Base-by-base conservation (phyloP, 1,284 basidiomycete species). In the Austroboletus niveus region DNA sequence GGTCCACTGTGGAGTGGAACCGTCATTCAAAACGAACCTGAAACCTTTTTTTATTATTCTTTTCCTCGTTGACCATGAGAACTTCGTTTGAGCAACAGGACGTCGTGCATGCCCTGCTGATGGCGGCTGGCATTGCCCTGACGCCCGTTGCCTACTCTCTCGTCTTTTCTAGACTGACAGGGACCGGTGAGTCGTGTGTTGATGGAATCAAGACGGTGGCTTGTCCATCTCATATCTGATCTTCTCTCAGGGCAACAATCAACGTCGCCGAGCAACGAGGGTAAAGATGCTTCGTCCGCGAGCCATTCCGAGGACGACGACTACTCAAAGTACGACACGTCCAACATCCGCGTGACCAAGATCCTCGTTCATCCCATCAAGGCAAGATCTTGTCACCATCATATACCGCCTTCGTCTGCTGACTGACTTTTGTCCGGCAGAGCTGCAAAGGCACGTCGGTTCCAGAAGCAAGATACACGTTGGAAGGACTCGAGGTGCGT, bases 301-400 rank as follows among this genome's bases (percentile, higher is more conserved):
- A 20, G 17, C 8, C 38, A 8, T 20, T 39, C 8, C 17, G 22
- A 40, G 47, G 30, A 45, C n/a, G 47, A 10, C 7, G 53, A 57
- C 48, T 49, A 56, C 51, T 53, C 65, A 1, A 49, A 15, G 40
- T 68, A 63, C 35, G 62, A 72, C 35, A 66, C 54, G 4, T 69
- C 67, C 10, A 68, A 76, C 51, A 70, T 82, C 11, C 67, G 63
- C n/a, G 78, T 87, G 12, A 75, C 81, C 0, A 83, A 80, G 65
- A 74, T 87, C 20, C 61, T 86, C 35, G 64, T 88, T 1, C 84
- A 87, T 60, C 86, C 85, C 27, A 84, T 88, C 69, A 88, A 88
- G 70, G 80, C 79, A 17, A 17, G 17, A 17, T 17, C 17, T 17
- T 17, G 17, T 17, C 17, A 17, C 17, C 17, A 17, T 17, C 17